phyloP scores from a whole-genome alignment of 805 yeast genomes.

The Metschnikowia dekortorum region DNA sequence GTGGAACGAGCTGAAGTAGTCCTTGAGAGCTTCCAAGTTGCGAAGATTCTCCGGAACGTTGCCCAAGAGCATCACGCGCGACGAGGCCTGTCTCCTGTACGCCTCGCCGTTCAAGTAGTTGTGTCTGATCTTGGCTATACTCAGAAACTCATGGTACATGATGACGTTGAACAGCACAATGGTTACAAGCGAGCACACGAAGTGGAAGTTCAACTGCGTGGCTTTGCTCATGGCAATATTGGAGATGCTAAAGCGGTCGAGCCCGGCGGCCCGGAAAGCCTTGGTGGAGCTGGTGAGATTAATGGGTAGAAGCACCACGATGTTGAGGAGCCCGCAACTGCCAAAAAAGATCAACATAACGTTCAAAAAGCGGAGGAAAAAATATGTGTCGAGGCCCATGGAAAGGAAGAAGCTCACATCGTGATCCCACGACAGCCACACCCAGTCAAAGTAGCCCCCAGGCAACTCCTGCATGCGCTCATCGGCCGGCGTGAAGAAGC shows the following conservation, averaged over 20 bases:
- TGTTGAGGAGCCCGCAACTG: slow-evolving; percentile 48
- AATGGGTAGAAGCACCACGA: slow-evolving; percentile 61
- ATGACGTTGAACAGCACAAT: slow-evolving; percentile 54
- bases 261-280: slow-evolving; percentile 37
- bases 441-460: slow-evolving; percentile 53
- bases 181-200: slow-evolving; percentile 52
- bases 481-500: slow-evolving; percentile 38
- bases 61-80: slow-evolving; percentile 38
- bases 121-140: slow-evolving; percentile 47
- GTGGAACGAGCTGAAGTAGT: slow-evolving; percentile 40
- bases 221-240: slow-evolving; percentile 56
- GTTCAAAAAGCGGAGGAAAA: slow-evolving; percentile 59
- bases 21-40: slow-evolving; percentile 21
- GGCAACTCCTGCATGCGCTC: slow-evolving; percentile 36
- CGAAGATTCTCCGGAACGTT: slow-evolving; percentile 40
- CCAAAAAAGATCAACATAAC: slow-evolving; percentile 49
- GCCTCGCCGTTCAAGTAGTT: slow-evolving; percentile 28
- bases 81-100: slow-evolving; percentile 21
- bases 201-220: slow-evolving; percentile 54
- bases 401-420: slow-evolving; percentile 42
- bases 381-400: slow-evolving; percentile 71
- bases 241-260: slow-evolving; percentile 69
- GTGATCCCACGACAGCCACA: slow-evolving; percentile 37
- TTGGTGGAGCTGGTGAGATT: slow-evolving; percentile 43
- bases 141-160: slow-evolving; percentile 52